These are phyloP conservation scores for Metschnikowia similis DNA, from an alignment of 805 yeast genomes.

Conservation along the genomic window DNA sequence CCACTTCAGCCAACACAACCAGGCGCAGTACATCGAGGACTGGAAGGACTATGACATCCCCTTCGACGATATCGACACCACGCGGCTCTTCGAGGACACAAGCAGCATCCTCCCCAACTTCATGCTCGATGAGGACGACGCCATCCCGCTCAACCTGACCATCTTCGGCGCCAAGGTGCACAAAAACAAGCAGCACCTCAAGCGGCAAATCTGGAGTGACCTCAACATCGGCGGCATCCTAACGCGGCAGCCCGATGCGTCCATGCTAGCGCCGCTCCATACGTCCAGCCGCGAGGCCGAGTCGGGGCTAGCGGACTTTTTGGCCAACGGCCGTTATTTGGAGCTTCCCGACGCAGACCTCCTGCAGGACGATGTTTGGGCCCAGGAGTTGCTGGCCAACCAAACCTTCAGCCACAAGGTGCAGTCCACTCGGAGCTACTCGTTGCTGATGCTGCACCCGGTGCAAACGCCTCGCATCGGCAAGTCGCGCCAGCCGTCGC, in stretches of 20 bases:
- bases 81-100: constrained; percentile 34
- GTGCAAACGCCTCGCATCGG: constrained; percentile 39
- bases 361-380: constrained; percentile 30
- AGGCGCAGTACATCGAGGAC: constrained; percentile 37
- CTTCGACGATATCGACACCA: constrained; percentile 40
- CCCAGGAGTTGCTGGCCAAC: constrained; percentile 25
- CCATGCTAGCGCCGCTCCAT: constrained; percentile 28
- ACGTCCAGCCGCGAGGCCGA: constrained; percentile 13
- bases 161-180: constrained; percentile 37
- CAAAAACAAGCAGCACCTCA: constrained; percentile 28
- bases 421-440: constrained; percentile 11
- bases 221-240: constrained; percentile 27
- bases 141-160: constrained; percentile 32
- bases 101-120: constrained; percentile 32
- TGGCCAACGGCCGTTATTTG: constrained; percentile 28
- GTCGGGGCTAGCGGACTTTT: constrained; percentile 28
- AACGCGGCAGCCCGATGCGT: constrained; percentile 24
- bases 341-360: constrained; percentile 23
- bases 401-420: constrained; percentile 22
- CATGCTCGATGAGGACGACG: constrained; percentile 34
- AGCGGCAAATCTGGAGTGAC: constrained; percentile 36
- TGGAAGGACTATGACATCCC: constrained; percentile 40
- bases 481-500: constrained; percentile 35
- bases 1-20: constrained; percentile 37
- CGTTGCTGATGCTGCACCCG: constrained; percentile 6